Evolutionary conservation across 1,139 yeast species (phyloP), one percentile per base, ranked within the genome.

Genomic region (Blastobotrys serpentis): DNA sequence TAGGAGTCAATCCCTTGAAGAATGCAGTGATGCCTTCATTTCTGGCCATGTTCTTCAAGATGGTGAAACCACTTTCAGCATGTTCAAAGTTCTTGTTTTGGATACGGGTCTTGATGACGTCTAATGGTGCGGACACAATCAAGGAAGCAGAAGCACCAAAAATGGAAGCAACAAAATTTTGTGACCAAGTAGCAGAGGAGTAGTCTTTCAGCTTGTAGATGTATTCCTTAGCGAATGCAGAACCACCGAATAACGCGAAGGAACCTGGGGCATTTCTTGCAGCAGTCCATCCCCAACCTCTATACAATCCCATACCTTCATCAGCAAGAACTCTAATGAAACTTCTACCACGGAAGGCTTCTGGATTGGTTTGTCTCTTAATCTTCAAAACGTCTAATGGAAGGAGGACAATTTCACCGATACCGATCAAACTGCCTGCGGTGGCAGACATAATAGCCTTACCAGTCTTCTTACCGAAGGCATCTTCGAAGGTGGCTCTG

Each of bases 231-330:
- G 98, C 98, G 67, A 92, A 94, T 10, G 99, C 96, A 66, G 92
- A 89, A 73, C 98, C 99, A 59, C 99, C 99, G 61, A 92, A 92
- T 57, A 92, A 76, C 11, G 98, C 96, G 66, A 92, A 92, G 2
- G 97, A 88, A 51, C 99, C 99, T 34, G 99, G 99, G 2, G 98
- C 98, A 67, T 92, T 92, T 79, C 99, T 84, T 44, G 99, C 99
- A 60, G 95, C 96, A 54, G 99, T 92, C 99, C 99, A 92, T 51
- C 98, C 98, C 96, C 98, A 90, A 58, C 99, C 99, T 68, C 97
- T 80, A 75, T 92, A 92, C 62, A 92, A 77, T 33, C 92, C 89
- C 54, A 88, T 78, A 18, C 98, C 98, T 73, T 94, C 98, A 65
- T 92, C 98, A 48, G 77, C 67, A 56, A 92, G 67, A 62, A 92